phyloP scores from a whole-genome alignment of 2,329 filamentous ascomycete genomes.

The Clarireedia monteithiana region DNA sequence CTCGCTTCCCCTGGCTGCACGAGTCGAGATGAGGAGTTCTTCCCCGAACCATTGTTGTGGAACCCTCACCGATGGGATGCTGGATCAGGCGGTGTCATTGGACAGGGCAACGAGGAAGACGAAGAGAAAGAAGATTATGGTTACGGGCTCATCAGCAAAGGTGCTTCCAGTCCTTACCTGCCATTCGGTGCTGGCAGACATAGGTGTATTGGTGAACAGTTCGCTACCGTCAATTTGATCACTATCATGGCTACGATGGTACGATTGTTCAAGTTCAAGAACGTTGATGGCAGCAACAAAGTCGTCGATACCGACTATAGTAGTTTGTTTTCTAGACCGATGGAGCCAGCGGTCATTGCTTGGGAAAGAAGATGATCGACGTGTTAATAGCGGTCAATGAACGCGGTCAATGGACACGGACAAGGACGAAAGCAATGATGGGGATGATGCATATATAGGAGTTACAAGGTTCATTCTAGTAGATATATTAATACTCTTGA shows the following conservation, averaged over 20 bases:
- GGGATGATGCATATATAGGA: slow-evolving; percentile 17
- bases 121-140: slow-evolving; percentile 86
- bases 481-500: neutral
- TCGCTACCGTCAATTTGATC: slow-evolving; percentile 86
- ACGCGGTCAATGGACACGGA: neutral
- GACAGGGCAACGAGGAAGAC: slow-evolving; percentile 37
- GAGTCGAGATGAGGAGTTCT: slow-evolving; percentile 62
- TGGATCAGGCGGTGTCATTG: slow-evolving; percentile 48
- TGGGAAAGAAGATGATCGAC: slow-evolving; percentile 60
- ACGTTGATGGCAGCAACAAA: slow-evolving; percentile 60
- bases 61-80: slow-evolving; percentile 87
- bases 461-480: neutral
- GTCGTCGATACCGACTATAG: slow-evolving; percentile 63
- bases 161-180: slow-evolving; percentile 80
- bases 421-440: neutral
- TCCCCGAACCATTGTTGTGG: slow-evolving; percentile 77
- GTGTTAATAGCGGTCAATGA: neutral
- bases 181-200: slow-evolving; percentile 92
- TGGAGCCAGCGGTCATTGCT: slow-evolving; percentile 62
- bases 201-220: slow-evolving; percentile 93
- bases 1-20: slow-evolving; percentile 81
- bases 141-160: slow-evolving; percentile 88
- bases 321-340: slow-evolving; percentile 65
- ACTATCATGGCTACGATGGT: slow-evolving; percentile 75
- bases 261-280: slow-evolving; percentile 71